Base-by-base conservation (phyloP, 2,329 filamentous ascomycete species). In the Amylocarpus encephaloides region DNA sequence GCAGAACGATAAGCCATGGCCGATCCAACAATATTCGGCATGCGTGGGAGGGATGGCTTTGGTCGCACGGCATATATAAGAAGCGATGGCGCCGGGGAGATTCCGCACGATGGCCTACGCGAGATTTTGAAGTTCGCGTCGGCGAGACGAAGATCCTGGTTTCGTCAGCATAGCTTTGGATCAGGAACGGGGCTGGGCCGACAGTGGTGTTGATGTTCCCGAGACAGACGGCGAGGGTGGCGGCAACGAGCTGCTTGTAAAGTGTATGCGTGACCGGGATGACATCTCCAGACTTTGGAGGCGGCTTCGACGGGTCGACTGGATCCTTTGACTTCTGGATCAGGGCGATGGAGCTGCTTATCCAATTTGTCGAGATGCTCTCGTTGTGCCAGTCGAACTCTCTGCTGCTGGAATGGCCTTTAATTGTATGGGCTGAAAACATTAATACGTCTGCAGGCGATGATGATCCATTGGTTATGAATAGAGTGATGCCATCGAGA, bases 21-120 rank as follows among this genome's bases (percentile, higher is more conserved):
- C 0, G 74, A 71, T 0, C 70, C 78, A 0, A 81, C 65, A 0
- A 68, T 75, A 0, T 74, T 76, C 0, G 79, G 79, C 61, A 82
- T 65, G 0, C 74, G 65, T 0, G 77, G 72, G 0, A 82, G 64
- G 16, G 74, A 72, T 2, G 66, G 65, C 1, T 66, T 67, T 0
- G 75, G 68, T 0, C 72, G 56, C 0, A 64, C 55, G 0, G 62
- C 11, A 48, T 80, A 82, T 10, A 48, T 80, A 82, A 4, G 79
- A 67, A 0, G 66, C 0, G 0, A 70, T n/a, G 0, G 73, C 70
- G 0, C 73, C 69, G 0, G 74, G 6, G 0, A 73, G 56, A 39
- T 80, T 75, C 0, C 72, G 16, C 0, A 42, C 55, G 0, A 83
- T 52, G 0, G 82, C 71, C 0, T 53, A 5, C 75, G 61, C 0